Conservation (phyloP, 2,329 filamentous ascomycete genomes). For the Monosporascus cannonballus region DNA sequence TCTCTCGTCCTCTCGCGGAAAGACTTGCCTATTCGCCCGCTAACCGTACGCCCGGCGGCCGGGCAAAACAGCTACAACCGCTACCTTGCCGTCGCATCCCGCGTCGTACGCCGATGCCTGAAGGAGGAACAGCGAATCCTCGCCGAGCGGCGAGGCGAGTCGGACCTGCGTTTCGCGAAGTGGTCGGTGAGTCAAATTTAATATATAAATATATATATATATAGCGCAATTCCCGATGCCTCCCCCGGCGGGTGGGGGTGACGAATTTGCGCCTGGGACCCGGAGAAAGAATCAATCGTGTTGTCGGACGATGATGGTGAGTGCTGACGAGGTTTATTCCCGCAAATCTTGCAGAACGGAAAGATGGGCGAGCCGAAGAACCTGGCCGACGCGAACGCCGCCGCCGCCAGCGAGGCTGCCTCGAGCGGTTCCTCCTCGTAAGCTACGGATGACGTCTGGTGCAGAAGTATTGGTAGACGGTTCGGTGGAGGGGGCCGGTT, state of each 20-base stretch:
- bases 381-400: conserved; percentile 53
- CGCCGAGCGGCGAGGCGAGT: conserved; percentile 85
- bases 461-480: conserved; percentile 1
- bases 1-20: background rate
- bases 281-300: conserved; percentile 3
- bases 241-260: too few species aligned
- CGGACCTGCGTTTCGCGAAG: conserved; percentile 85
- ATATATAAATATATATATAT: too few species aligned
- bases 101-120: conserved; percentile 90
- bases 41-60: conserved; percentile 24
- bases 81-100: conserved; percentile 92
- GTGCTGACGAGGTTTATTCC: conserved; percentile 29
- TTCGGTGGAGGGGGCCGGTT: conserved; percentile 2
- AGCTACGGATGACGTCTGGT: conserved; percentile 12
- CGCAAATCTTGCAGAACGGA: conserved; percentile 64
- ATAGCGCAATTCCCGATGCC: too few species aligned
- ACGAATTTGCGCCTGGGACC: too few species aligned
- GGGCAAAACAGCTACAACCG: conserved; percentile 83
- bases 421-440: conserved; percentile 31
- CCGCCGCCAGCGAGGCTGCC: conserved; percentile 30
- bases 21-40: conserved; percentile 15
- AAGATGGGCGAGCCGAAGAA: conserved; percentile 85
- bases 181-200: conserved; percentile 72
- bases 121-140: conserved; percentile 88
- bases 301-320: background rate